These are phyloP conservation scores for Hypoxylon sp. DNA, from an alignment of 2,329 filamentous ascomycete species.

Conservation along the genomic window DNA sequence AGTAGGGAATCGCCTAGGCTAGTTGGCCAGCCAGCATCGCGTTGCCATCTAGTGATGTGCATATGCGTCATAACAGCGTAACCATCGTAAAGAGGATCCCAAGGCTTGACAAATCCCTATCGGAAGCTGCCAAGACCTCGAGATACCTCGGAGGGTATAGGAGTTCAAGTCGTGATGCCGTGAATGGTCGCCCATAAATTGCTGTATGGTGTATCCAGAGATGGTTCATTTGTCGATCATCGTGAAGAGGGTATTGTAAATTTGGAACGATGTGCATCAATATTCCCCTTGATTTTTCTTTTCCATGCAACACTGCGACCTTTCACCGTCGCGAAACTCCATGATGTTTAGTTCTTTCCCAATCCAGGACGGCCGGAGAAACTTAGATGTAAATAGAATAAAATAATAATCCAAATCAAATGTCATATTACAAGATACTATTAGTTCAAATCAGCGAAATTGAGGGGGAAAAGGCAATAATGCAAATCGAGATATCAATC, in stretches of 20 bases:
- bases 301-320: slow-evolving; percentile 43
- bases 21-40: slow-evolving; percentile 45
- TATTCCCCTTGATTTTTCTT: slow-evolving; percentile 39
- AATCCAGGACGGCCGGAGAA: slow-evolving; percentile 42
- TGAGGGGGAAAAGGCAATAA: slow-evolving; percentile 36
- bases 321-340: slow-evolving; percentile 45
- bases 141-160: slow-evolving; percentile 53
- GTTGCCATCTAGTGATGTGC: slow-evolving; percentile 53
- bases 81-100: slow-evolving; percentile 53
- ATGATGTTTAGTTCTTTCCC: slow-evolving; percentile 42
- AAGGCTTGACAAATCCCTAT: slow-evolving; percentile 40
- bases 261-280: slow-evolving; percentile 44
- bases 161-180: slow-evolving; percentile 53
- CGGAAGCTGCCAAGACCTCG: slow-evolving; percentile 42
- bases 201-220: slow-evolving; percentile 54
- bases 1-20: slow-evolving; percentile 44
- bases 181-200: slow-evolving; percentile 55
- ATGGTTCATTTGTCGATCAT: slow-evolving; percentile 50
- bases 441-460: slow-evolving; percentile 41
- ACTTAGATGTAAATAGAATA: slow-evolving; percentile 36
- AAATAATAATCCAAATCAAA: slow-evolving; percentile 43
- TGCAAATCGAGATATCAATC: slow-evolving; percentile 32
- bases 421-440: slow-evolving; percentile 53
- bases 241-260: slow-evolving; percentile 51
- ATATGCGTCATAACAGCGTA: slow-evolving; percentile 56